Evolutionary conservation across 2,329 filamentous ascomycete genomes (phyloP).

Genomic region (Monosporascus sp.): DNA sequence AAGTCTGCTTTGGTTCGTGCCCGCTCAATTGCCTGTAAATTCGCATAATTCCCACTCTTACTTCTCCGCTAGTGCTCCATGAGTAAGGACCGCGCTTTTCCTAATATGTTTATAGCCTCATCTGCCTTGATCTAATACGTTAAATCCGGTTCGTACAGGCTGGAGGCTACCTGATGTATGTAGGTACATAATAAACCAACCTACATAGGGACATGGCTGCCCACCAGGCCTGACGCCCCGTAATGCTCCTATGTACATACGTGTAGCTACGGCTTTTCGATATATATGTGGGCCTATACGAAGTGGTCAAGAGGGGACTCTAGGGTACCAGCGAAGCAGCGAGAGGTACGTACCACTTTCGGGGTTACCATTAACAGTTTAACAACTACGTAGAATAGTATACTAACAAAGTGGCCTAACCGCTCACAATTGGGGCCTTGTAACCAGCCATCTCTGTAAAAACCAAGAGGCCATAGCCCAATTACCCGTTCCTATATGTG

Average conservation of each 20-base stretch:
- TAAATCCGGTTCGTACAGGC: background rate
- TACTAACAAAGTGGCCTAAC: background rate
- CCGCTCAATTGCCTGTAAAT: background rate
- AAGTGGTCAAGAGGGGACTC: too few species aligned
- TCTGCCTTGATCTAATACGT: background rate
- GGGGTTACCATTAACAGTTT: background rate
- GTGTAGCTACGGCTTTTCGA: too few species aligned
- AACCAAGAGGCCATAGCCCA: too few species aligned
- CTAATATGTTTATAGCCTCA: background rate
- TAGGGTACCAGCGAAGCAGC: too few species aligned
- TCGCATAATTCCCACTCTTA: background rate
- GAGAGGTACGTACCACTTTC: background rate
- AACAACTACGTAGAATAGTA: too few species aligned
- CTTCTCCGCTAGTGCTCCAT: background rate
- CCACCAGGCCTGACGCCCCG: too few species aligned
- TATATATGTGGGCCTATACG: too few species aligned
- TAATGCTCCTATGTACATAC: too few species aligned
- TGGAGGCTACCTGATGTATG: slow-evolving; percentile 1
- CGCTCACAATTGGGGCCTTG: background rate
- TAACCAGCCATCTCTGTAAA: too few species aligned
- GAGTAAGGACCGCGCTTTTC: background rate
- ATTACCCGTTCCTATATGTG: too few species aligned
- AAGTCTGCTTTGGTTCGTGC: background rate
- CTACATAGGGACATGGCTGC: background rate
- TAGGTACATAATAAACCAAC: background rate